phyloP scores from a whole-genome alignment of 805 yeast genomes.

The Metschnikowia picachoensis region DNA sequence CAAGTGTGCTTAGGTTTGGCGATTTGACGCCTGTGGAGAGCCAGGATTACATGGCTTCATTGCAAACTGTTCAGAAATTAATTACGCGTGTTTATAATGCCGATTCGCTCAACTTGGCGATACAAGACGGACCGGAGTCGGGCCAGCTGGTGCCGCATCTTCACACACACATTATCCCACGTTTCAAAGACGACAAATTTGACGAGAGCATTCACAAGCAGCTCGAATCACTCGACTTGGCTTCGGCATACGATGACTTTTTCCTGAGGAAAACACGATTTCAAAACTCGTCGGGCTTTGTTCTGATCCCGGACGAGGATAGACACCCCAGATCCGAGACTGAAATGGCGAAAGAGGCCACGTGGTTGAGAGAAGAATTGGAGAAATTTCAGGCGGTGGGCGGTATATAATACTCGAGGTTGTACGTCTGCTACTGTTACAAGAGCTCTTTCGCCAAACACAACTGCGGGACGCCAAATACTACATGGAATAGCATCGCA shows the following conservation, averaged over 20 bases:
- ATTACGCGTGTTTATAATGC: conserved; percentile 68
- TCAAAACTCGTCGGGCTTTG: conserved; percentile 28
- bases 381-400: conserved; percentile 20
- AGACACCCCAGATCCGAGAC: conserved; percentile 56
- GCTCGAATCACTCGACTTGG: conserved; percentile 55
- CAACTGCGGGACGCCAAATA: no score
- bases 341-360: conserved; percentile 72
- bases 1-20: conserved; percentile 53
- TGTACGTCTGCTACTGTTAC: no score
- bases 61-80: conserved; percentile 67
- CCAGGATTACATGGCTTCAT: conserved; percentile 69
- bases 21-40: conserved; percentile 73
- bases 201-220: conserved; percentile 65
- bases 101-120: conserved; percentile 81
- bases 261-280: conserved; percentile 22
- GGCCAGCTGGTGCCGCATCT: conserved; percentile 96
- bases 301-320: conserved; percentile 43
- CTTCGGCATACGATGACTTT: conserved; percentile 20
- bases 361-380: conserved; percentile 44
- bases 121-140: conserved; percentile 95
- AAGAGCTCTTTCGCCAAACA: no score
- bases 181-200: conserved; percentile 53
- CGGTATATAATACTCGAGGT: no score
- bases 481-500: no score
- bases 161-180: conserved; percentile 91